phyloP scores from a whole-genome alignment of 805 yeast genomes.

The Kluyveromyces wickerhamii region DNA sequence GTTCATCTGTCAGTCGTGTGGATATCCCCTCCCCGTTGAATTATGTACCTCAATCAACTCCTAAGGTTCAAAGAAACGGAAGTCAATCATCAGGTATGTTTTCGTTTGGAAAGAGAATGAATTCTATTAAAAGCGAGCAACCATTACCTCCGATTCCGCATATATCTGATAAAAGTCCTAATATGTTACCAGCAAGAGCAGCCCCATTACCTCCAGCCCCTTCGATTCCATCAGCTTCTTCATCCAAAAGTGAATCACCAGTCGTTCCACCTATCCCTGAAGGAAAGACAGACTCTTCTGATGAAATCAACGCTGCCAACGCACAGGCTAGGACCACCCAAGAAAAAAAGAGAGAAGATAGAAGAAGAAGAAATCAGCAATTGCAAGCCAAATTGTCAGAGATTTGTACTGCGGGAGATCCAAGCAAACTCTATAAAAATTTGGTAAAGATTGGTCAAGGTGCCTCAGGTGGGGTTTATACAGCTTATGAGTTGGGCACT shows the following conservation, averaged over 20 bases:
- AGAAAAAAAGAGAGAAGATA: constrained; percentile 71
- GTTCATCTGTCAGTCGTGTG: constrained; percentile 12
- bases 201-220: constrained; percentile 3
- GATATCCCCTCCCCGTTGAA: constrained; percentile 22
- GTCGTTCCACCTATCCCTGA: constrained; percentile 25
- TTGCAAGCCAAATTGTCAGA: constrained; percentile 61
- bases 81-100: constrained; percentile 12
- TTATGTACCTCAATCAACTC: constrained; percentile 12
- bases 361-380: constrained; percentile 62
- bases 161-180: not conserved
- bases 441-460: constrained; percentile 93
- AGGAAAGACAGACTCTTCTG: constrained; percentile 11
- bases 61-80: constrained; percentile 12
- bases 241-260: constrained; percentile 13
- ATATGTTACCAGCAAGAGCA: constrained; percentile 1
- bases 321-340: constrained; percentile 31
- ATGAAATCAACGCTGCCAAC: constrained; percentile 4
- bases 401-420: constrained; percentile 83
- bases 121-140: constrained; percentile 18
- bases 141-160: constrained; percentile 21
- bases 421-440: constrained; percentile 57
- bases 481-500: constrained; percentile 60
- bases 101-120: constrained; percentile 13
- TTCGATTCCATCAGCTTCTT: constrained; percentile 12
- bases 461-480: constrained; percentile 94